Conservation (phyloP, 441 rosid species). For the Erodium texanum region DNA sequence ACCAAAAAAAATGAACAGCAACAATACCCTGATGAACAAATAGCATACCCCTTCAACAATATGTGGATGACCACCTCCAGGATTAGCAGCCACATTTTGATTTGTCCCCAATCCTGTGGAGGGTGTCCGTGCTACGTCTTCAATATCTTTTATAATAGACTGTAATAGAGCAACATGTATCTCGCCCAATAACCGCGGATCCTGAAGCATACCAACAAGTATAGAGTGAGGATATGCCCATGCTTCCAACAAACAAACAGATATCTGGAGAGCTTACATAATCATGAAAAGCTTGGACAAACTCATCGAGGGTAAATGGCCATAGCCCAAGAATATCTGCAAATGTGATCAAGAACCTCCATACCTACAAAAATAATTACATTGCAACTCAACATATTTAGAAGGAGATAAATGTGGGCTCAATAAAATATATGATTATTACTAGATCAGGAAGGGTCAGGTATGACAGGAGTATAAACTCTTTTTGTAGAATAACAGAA, state of each 20-base stretch:
- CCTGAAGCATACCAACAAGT: conserved; percentile 38
- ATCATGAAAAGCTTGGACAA: conserved; percentile 80
- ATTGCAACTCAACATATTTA: conserved; percentile 12
- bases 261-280: conserved; percentile 36
- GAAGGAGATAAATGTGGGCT: background rate
- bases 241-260: conserved; percentile 6
- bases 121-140: conserved; percentile 60
- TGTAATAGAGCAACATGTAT: conserved; percentile 61
- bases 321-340: conserved; percentile 73
- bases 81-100: conserved; percentile 54
- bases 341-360: conserved; percentile 81
- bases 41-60: conserved; percentile 76
- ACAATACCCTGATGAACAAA: conserved; percentile 5
- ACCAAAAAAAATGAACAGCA: background rate
- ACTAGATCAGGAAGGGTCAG: background rate
- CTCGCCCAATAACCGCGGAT: conserved; percentile 70
- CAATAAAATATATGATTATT: background rate
- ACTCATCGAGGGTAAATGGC: conserved; percentile 90
- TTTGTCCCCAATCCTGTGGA: conserved; percentile 48
- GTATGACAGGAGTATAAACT: background rate
- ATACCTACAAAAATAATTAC: conserved; percentile 38
- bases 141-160: conserved; percentile 72
- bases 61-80: conserved; percentile 77
- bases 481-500: background rate
- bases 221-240: conserved; percentile 11